Evolutionary conservation across 345 rosid species (phyloP).

Genomic region (Gynandropsis gynandra): DNA sequence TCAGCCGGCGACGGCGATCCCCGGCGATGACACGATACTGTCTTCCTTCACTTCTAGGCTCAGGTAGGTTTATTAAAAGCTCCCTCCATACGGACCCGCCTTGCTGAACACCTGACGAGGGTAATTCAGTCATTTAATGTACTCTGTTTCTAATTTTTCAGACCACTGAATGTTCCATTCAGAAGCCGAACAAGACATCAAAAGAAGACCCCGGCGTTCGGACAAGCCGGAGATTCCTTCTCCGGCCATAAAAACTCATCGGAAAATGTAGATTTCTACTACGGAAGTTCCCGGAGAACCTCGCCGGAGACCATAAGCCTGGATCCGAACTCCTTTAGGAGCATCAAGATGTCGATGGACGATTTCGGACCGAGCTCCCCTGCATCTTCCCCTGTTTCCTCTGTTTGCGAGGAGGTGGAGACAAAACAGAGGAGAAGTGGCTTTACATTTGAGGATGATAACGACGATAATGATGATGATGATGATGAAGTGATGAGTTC

Average conservation of each 20-base stretch:
- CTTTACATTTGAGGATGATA: conserved; percentile 27
- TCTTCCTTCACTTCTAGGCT: conserved; percentile 78
- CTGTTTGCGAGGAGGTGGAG: conserved; percentile 44
- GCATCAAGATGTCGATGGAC: conserved; percentile 36
- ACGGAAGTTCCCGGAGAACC: conserved; percentile 33
- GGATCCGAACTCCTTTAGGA: conserved; percentile 48
- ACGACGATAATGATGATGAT: conserved; percentile 36
- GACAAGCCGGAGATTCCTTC: conserved; percentile 14
- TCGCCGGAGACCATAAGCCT: conserved; percentile 68
- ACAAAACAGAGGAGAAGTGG: conserved; percentile 26
- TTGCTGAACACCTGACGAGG: not conserved
- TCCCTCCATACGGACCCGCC: not conserved
- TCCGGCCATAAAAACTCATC: conserved; percentile 34
- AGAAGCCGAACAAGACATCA: conserved; percentile 55
- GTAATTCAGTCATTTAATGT: not conserved
- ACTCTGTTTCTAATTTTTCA: conserved; percentile 16
- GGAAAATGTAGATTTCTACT: conserved; percentile 24
- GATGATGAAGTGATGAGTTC: conserved; percentile 78
- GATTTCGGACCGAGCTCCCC: conserved; percentile 64
- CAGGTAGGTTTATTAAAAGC: conserved; percentile 38
- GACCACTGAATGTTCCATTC: conserved; percentile 73
- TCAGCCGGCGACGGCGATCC: conserved; percentile 25
- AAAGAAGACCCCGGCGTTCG: conserved; percentile 34
- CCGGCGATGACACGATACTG: conserved; percentile 57
- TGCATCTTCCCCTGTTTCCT: conserved; percentile 60